Percentiles rank a stretch among this genome's conserved stretches.
Evolutionary conservation across 345 rosid genomes (phyloP).

Genomic region (Rhizophora apiculata): DNA sequence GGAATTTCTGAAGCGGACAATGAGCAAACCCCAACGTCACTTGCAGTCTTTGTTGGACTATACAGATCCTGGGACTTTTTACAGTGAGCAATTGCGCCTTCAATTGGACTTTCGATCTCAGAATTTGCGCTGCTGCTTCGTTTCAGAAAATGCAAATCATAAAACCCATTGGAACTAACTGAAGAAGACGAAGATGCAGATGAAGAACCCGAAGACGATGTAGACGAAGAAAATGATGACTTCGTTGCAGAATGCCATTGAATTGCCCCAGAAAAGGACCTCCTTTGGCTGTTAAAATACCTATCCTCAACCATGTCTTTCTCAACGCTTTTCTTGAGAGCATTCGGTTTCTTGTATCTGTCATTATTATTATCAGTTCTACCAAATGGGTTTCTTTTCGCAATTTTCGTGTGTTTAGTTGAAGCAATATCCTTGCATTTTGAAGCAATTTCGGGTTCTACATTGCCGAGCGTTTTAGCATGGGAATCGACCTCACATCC

Average conservation of each 20-base stretch:
- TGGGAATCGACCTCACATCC: constrained; percentile 51
- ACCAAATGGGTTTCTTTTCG: constrained; percentile 38
- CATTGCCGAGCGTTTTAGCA: constrained; percentile 39
- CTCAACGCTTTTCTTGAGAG: constrained; percentile 35
- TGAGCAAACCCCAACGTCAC: constrained; percentile 39
- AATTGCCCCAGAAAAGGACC: constrained; percentile 82
- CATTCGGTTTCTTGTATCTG: constrained; percentile 21
- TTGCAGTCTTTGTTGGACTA: constrained; percentile 35
- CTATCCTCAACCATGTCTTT: constrained; percentile 32
- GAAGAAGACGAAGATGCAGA: constrained; percentile 63
- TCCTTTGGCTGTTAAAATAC: constrained; percentile 43
- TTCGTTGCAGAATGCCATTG: constrained; percentile 53
- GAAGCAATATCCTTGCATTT: constrained; percentile 20
- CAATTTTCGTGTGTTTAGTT: constrained; percentile 29
- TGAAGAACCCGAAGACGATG: constrained; percentile 43
- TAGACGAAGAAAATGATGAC: constrained; percentile 43
- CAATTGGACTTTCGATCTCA: constrained; percentile 67
- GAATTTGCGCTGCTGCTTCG: constrained; percentile 57
- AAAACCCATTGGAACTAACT: constrained; percentile 51
- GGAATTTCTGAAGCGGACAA: constrained; percentile 38
- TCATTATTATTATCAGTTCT: constrained; percentile 23
- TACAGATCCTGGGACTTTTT: constrained; percentile 53
- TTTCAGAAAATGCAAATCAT: constrained; percentile 52
- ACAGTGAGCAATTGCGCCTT: constrained; percentile 94
- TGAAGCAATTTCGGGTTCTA: constrained; percentile 19